Conservation (phyloP, 2,329 filamentous ascomycete genomes). For the Fusarium sp. region DNA sequence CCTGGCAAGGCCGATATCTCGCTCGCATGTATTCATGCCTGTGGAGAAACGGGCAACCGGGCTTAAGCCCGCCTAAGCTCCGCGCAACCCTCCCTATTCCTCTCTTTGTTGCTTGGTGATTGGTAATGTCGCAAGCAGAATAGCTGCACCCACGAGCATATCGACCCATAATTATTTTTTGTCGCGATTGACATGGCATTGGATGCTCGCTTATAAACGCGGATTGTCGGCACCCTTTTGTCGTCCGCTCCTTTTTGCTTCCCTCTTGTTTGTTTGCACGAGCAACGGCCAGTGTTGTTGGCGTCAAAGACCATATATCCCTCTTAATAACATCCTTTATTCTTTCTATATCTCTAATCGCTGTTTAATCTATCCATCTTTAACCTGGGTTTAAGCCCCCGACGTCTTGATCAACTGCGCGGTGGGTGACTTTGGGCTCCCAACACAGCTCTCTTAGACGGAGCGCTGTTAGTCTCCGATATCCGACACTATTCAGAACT, state of each 20-base stretch:
- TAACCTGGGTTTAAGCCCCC: background rate
- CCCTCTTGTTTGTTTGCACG: constrained; percentile 17
- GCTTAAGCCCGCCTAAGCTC: constrained; percentile 11
- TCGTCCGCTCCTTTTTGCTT: constrained; percentile 21
- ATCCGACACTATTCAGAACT: constrained; percentile 7
- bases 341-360: background rate
- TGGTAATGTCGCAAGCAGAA: constrained; percentile 17
- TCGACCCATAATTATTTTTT: constrained; percentile 29
- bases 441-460: constrained; percentile 35
- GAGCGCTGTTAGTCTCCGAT: constrained; percentile 29
- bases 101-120: constrained; percentile 4
- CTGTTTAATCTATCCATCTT: background rate
- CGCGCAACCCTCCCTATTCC: background rate
- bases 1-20: background rate
- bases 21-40: too few relatives aligned
- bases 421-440: constrained; percentile 50
- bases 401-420: constrained; percentile 19
- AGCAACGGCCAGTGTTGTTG: constrained; percentile 18
- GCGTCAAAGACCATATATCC: constrained; percentile 13
- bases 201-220: constrained; percentile 33
- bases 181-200: background rate
- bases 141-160: constrained; percentile 9
- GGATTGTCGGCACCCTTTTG: constrained; percentile 36
- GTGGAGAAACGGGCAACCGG: constrained; percentile 4
- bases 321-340: constrained; percentile 8